Evolutionary conservation across 805 yeast species (phyloP).

Genomic region (Saturnispora halmiae): DNA sequence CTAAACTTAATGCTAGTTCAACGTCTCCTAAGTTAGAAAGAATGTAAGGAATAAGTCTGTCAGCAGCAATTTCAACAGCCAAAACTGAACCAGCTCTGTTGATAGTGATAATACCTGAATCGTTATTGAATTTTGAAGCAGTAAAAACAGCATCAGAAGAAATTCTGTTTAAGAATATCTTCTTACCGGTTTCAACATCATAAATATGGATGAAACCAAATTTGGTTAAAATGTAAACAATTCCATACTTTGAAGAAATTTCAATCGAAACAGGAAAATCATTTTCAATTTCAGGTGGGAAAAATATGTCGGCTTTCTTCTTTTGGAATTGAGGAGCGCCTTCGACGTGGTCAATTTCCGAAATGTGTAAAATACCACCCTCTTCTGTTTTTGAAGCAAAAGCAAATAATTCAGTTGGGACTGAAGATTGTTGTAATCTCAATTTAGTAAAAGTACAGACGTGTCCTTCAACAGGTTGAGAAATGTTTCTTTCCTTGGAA

Average conservation of each 20-base stretch:
- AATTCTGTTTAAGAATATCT: slow-evolving; percentile 91
- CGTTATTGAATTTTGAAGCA: slow-evolving; percentile 61
- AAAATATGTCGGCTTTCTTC: slow-evolving; percentile 85
- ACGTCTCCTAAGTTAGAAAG: slow-evolving; percentile 81
- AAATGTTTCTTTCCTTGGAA: slow-evolving; percentile 79
- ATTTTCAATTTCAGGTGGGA: slow-evolving; percentile 92
- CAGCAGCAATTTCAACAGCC: slow-evolving; percentile 80
- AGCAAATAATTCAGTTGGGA: slow-evolving; percentile 80
- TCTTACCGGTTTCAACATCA: slow-evolving; percentile 86
- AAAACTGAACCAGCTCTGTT: slow-evolving; percentile 93
- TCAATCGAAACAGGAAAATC: slow-evolving; percentile 95
- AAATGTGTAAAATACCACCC: slow-evolving; percentile 81
- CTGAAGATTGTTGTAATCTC: slow-evolving; percentile 60
- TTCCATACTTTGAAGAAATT: slow-evolving; percentile 77
- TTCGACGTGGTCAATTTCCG: slow-evolving; percentile 91
- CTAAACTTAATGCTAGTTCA: slow-evolving; percentile 74
- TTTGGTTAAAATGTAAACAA: slow-evolving; percentile 83
- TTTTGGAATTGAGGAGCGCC: slow-evolving; percentile 77
- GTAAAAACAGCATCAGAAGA: slow-evolving; percentile 94
- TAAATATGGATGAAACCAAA: slow-evolving; percentile 94
- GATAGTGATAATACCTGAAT: slow-evolving; percentile 83
- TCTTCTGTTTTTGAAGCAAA: slow-evolving; percentile 84
- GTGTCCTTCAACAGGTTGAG: slow-evolving; percentile 97
- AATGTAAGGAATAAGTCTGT: slow-evolving; percentile 81
- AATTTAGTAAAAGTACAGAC: slow-evolving; percentile 83